Conservation (phyloP, 106 monocot genomes). For the Allium fistulosum region DNA sequence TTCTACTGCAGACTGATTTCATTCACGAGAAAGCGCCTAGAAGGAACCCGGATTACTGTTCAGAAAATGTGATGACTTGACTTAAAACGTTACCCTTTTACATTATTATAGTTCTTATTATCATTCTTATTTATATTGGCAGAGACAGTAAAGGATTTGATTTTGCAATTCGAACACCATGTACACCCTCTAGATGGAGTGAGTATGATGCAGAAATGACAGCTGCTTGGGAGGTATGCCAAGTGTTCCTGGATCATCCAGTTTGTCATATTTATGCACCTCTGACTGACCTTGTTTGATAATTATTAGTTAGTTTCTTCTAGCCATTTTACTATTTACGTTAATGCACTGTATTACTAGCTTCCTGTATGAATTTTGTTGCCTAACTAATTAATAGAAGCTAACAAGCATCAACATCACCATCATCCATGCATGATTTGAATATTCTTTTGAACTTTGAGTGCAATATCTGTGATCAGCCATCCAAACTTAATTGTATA, state of each 20-base stretch:
- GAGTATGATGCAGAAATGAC: constrained; percentile 85
- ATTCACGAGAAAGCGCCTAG: constrained; percentile 62
- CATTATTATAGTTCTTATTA: background rate
- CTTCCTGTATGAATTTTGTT: too few relatives aligned
- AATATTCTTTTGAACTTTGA: background rate
- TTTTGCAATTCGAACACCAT: constrained; percentile 91
- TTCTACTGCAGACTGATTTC: constrained; percentile 2
- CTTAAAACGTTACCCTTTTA: background rate
- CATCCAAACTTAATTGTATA: background rate
- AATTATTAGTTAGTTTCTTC: too few relatives aligned
- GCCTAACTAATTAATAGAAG: too few relatives aligned
- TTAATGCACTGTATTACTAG: too few relatives aligned
- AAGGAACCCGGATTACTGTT: constrained; percentile 86
- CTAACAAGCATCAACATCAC: too few relatives aligned
- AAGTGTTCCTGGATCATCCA: background rate
- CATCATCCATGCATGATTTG: too few relatives aligned
- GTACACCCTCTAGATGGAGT: constrained; percentile 82
- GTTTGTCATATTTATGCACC: background rate
- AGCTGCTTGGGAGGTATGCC: constrained; percentile 76
- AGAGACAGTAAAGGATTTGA: constrained; percentile 89
- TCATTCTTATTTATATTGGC: constrained; percentile 4
- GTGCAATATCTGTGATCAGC: background rate
- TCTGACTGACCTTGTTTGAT: too few relatives aligned
- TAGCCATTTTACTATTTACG: too few relatives aligned
- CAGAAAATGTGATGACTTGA: constrained; percentile 56